These are phyloP conservation scores for Postia placenta DNA, from an alignment of 768 basidiomycete genomes.

Conservation along the genomic window DNA sequence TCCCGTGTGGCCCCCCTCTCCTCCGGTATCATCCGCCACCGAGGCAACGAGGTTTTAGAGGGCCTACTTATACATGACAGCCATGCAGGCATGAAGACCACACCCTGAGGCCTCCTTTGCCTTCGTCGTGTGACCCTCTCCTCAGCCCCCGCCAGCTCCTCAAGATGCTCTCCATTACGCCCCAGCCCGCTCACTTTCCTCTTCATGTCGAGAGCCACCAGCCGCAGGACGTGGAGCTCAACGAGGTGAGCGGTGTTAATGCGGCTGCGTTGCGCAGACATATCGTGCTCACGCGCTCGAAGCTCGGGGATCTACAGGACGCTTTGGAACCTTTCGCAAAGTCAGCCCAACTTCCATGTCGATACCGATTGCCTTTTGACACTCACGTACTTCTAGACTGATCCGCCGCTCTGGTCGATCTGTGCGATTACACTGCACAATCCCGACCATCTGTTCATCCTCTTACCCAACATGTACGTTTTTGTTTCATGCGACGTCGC, in stretches of 20 bases:
- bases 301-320: conserved; percentile 49
- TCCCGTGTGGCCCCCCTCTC: conserved; percentile 13
- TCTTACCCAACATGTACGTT: conserved; percentile 52
- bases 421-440: conserved; percentile 55
- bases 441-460: conserved; percentile 59
- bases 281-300: conserved; percentile 33
- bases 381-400: conserved; percentile 33
- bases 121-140: background rate
- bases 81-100: conserved; percentile 8
- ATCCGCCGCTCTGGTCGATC: conserved; percentile 41
- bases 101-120: background rate
- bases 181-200: conserved; percentile 19
- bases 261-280: background rate
- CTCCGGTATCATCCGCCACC: conserved; percentile 23
- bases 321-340: conserved; percentile 59
- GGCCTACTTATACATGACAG: conserved; percentile 11
- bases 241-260: conserved; percentile 28
- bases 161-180: conserved; percentile 27
- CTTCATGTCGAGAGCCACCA: conserved; percentile 19
- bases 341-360: conserved; percentile 30
- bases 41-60: conserved; percentile 23
- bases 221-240: conserved; percentile 24
- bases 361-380: conserved; percentile 2
- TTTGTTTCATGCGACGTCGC: background rate
- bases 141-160: conserved; percentile 5